Base-by-base conservation (phyloP, 768 basidiomycete genomes). In the Tulasnella sp. region DNA sequence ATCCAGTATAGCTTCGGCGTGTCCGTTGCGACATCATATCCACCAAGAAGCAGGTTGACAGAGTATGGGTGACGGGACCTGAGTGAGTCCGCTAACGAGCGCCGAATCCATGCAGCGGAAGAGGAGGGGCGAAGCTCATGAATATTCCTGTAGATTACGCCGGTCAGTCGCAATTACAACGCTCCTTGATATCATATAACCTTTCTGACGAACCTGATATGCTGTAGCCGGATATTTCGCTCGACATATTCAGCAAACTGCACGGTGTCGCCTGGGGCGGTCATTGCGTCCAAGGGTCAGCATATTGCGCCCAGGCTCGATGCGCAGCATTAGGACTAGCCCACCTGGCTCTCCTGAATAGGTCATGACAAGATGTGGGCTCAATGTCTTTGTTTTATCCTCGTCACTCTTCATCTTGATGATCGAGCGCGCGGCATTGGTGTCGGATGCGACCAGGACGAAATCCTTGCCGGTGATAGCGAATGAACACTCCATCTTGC, bases 351-450 rank as follows among this genome's bases (percentile, higher is more conserved):
- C 96, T 81, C 97, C 97, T 81, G 94, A 94, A 85, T 92, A 95
- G 0, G 96, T 92, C 96, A 99, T 97, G 84, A 97, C 89, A 44
- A 99, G 87, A 85, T 98, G 95, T 36, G 96, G 92, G 81, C 94
- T 92, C 62, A 99, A 89, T 34, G 90, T 88, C 86, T 96, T 96
- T 88, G 97, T 95, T 88, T 99, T 98, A 89, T 99, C 97, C 87
- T 95, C 94, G 86, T 98, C 96, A 48, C 89, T 85, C 88, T 99
- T 98, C 96, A 99, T 98, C 87, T 96, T 97, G 84, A 99, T 92
- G 86, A 99, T 95, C 42, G 96, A 98, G 82, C 95, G 90, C 4
- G 93, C 91, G 10, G 96, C 91, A 19, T 92, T 94, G 10, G 93
- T 95, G 86, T 99, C 97, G 14, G 96, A 92, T 2, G 97, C 96